Evolutionary conservation across 148 eudicot genomes (phyloP), one percentile per base, ranked within the genome.

Genomic region (Nepenthes mirabilis): DNA sequence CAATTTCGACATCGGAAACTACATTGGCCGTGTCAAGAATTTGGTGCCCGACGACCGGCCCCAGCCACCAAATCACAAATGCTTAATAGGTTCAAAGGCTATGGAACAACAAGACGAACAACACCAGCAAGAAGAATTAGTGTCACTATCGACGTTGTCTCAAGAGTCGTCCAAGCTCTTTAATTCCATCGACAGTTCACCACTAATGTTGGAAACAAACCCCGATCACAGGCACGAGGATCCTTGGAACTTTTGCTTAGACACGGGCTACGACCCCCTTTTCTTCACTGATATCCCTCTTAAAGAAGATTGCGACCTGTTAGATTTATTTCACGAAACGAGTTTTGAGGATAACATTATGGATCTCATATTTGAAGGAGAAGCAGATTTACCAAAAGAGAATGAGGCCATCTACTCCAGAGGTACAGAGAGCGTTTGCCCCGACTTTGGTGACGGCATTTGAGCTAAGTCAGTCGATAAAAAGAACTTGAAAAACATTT

Each of bases 1-100:
- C 59, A 91, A 88, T 64, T 91, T 91, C 33, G 90, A 88, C 76
- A 75, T 85, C 51, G 88, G 88, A 73, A 78, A 71, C 62, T 91
- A 91, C 56, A 74, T 84, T 2, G 82, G 75, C 35, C 83, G 77
- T 37, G 65, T 73, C 40, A 83, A 85, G 68, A 76, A 70, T 67
- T 49, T 70, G 47, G 43, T 60, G 40, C 71, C 72, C 0, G 56
- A 37, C 4, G 50, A 43, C 37, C 63, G 59, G 55, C n/a, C 58
- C n/a, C 58, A 59, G 62, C 14, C 60, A 34, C 48, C 71, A 10
- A 71, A 43, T 36, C 60, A 60, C 36, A 37, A 9, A 51, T 37
- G 57, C 68, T 50, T 49, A 60, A 59, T 11, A 5, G 43, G 37
- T 9, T 13, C 48, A 11, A 43, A 48, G 8, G 6, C 32, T 2